Evolutionary conservation across 352 stramenopile genomes (phyloP), one percentile per base, ranked within the genome.

Genomic region (Pythium myriotylum): DNA sequence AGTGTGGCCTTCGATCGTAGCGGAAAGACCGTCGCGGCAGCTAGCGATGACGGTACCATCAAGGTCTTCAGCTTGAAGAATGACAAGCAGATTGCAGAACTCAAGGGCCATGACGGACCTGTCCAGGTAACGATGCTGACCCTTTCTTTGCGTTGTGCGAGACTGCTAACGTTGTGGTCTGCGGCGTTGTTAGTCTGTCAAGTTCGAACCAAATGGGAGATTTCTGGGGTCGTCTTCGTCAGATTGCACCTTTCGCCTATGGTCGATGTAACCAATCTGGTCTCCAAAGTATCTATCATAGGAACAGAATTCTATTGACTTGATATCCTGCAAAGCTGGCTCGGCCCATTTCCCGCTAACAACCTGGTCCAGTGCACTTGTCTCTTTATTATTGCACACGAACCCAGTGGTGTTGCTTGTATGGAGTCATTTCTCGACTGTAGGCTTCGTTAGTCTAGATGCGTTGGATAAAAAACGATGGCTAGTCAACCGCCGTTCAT

Each of bases 161-260:
- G 41, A 23, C 3, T 48, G 9, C 14, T 23, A 5, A 26, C n/a
- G 41, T 24, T 17, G 60, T 33, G 58, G 1, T 22, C 10, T 14
- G 3, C 14, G 5, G n/a, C 9, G 9, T 27, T 53, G 65, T 51
- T 57, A 96, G 86, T 87, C 78, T 51, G 92, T 97, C 64, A 88
- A 84, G 62, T 97, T 97, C 59, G 90, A 97, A 47, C 84, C 91
- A 0, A 90, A 80, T 20, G 89, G 91, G 35, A 83, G 84, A 23
- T 97, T 92, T 74, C 77, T 98, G 27, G 84, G 95, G 24, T 97
- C 88, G 20, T 93, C 90, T 14, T 92, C 87, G 68, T 97, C 90
- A 20, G 93, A 98, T 72, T 96, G 88, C 74, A 98, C 93, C 19
- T 97, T 98, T 59, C 81, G 86, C 17, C 77, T 98, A 39, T 98